Conservation (phyloP, 768 basidiomycete species). For the Cystobasidium ongulense region DNA sequence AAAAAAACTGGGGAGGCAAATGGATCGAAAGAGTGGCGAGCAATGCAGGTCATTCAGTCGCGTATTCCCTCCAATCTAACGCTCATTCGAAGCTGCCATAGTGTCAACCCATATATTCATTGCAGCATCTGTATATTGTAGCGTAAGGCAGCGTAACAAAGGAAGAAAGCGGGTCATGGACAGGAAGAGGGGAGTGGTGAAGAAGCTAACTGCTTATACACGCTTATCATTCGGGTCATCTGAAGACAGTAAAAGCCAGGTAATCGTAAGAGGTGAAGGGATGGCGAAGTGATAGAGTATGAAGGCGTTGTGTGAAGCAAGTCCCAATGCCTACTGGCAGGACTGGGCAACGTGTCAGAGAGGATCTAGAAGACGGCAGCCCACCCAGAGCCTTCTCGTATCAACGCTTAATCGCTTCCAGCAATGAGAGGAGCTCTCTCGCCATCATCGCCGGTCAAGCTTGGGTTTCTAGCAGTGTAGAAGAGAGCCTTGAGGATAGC, state of each 20-base stretch:
- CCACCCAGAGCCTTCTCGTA: background rate
- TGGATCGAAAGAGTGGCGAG: background rate
- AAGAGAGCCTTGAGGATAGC: slow-evolving; percentile 54
- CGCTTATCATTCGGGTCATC: no score
- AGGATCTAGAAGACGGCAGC: no score
- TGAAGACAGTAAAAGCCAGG: no score
- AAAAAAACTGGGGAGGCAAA: background rate
- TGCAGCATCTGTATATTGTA: background rate
- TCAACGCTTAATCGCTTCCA: slow-evolving; percentile 23
- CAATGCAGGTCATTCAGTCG: no score
- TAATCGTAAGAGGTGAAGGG: no score
- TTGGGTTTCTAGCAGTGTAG: slow-evolving; percentile 20
- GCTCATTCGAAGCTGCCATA: background rate
- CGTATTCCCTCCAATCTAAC: no score
- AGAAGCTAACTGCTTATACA: no score
- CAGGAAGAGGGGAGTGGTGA: no score
- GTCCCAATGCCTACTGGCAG: no score
- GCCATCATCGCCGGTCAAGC: slow-evolving; percentile 47
- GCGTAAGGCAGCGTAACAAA: background rate
- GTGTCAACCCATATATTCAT: background rate
- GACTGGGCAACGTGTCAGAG: background rate
- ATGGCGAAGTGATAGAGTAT: no score
- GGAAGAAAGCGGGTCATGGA: no score
- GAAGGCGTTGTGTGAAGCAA: no score
- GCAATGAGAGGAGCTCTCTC: slow-evolving; percentile 51